Conservation (phyloP, 306 rosid genomes). For the Sophora flavescens region DNA sequence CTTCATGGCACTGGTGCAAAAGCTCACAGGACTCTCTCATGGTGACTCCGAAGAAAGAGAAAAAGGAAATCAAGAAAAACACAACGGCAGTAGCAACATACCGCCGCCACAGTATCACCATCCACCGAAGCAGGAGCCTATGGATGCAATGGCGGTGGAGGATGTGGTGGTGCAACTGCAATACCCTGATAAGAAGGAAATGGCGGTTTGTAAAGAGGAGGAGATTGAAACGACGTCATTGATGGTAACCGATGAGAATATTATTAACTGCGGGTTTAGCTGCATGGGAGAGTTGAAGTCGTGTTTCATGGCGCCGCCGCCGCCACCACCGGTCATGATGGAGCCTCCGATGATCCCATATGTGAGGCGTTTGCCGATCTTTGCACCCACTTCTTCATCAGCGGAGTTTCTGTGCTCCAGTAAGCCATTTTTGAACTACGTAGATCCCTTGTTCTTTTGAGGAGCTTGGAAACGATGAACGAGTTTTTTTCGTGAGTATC, state of each 20-base stretch:
- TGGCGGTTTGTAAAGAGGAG: conserved; percentile 43
- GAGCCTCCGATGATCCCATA: conserved; percentile 48
- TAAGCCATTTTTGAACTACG: conserved; percentile 44
- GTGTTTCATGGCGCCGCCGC: conserved; percentile 41
- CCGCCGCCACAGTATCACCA: conserved; percentile 37
- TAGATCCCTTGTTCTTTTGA: conserved; percentile 30
- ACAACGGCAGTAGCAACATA: not conserved
- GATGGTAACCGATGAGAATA: conserved; percentile 52
- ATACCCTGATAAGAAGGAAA: not conserved
- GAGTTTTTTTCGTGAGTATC: conserved; percentile 2
- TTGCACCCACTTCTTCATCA: conserved; percentile 29
- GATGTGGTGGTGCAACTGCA: not conserved
- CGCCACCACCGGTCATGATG: conserved; percentile 14
- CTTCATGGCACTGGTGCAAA: conserved; percentile 70
- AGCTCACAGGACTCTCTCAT: conserved; percentile 59
- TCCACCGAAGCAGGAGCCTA: not conserved
- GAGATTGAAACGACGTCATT: conserved; percentile 51
- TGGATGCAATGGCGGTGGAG: not conserved
- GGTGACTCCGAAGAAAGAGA: conserved; percentile 35
- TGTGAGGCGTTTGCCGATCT: conserved; percentile 40
- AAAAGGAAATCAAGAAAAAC: conserved; percentile 54
- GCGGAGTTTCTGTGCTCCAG: conserved; percentile 44
- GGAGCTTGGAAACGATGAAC: conserved; percentile 3
- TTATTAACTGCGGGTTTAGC: conserved; percentile 43
- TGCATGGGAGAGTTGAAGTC: conserved; percentile 42